These are phyloP conservation scores for Pichia insulana DNA, from an alignment of 805 yeast genomes.

Conservation along the genomic window DNA sequence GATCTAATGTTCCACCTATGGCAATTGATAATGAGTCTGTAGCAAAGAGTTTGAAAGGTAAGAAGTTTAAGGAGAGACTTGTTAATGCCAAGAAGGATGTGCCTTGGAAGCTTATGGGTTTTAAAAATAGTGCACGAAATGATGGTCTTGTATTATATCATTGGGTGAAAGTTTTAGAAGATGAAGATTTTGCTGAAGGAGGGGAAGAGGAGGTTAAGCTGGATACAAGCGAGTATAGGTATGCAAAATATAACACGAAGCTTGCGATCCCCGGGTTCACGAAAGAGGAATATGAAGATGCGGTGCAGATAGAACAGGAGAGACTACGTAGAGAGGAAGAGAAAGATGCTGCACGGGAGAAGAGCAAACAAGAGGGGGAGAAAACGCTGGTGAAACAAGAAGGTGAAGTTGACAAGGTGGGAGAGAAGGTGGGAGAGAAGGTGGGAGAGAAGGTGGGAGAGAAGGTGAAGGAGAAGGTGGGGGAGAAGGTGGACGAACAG, in stretches of 20 bases:
- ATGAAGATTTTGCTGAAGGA: not conserved
- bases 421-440: not conserved
- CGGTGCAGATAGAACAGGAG: conserved; percentile 25
- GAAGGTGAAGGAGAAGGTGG: not conserved
- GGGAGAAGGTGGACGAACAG: not conserved
- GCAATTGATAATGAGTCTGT: conserved; percentile 36
- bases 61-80: conserved; percentile 55
- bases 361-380: not conserved
- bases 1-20: conserved; percentile 86
- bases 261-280: conserved; percentile 63
- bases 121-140: conserved; percentile 44
- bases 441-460: not conserved
- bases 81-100: conserved; percentile 50
- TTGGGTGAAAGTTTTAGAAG: conserved; percentile 54
- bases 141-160: conserved; percentile 55
- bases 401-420: not conserved
- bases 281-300: conserved; percentile 48
- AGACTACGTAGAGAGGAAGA: conserved; percentile 11
- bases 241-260: conserved; percentile 64
- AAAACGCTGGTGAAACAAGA: not conserved
- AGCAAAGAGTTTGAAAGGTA: conserved; percentile 15
- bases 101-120: conserved; percentile 72
- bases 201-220: conserved; percentile 19
- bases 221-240: conserved; percentile 36
- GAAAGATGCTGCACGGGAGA: not conserved